Conservation (phyloP, 2,329 filamentous ascomycete genomes). For the Stemphylium lycopersici region DNA sequence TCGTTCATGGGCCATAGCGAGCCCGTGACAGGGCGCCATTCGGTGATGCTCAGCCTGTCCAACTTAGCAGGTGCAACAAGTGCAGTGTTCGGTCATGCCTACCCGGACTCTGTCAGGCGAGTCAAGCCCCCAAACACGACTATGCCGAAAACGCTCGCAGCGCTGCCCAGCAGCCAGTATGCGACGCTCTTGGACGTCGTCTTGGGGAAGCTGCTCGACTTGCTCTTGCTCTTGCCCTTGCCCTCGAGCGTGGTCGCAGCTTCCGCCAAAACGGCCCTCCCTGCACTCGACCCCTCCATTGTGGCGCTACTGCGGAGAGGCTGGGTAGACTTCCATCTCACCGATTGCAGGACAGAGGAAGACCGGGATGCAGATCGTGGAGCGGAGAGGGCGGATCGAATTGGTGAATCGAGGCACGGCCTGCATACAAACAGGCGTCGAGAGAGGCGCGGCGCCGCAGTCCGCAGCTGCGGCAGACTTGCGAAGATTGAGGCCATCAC, state of each 20-base stretch:
- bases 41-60: conserved; percentile 87
- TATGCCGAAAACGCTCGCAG: conserved; percentile 93
- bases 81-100: conserved; percentile 36
- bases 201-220: conserved; percentile 58
- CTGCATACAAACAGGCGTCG: conserved; percentile 44
- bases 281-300: conserved; percentile 19
- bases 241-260: conserved; percentile 16
- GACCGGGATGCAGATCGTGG: conserved; percentile 27
- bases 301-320: conserved; percentile 33
- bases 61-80: conserved; percentile 21
- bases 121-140: conserved; percentile 95
- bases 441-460: conserved; percentile 47
- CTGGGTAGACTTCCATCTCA: conserved; percentile 46
- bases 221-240: not conserved
- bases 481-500: conserved; percentile 47
- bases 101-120: conserved; percentile 94
- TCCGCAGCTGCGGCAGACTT: conserved; percentile 46
- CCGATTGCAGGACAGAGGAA: conserved; percentile 35
- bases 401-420: conserved; percentile 40
- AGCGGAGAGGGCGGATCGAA: conserved; percentile 27
- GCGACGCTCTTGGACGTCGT: conserved; percentile 78
- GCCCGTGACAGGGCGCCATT: conserved; percentile 97
- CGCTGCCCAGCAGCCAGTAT: conserved; percentile 91
- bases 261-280: conserved; percentile 18
- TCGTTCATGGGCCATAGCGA: conserved; percentile 80